Evolutionary conservation across 257 asterid genomes (phyloP), one percentile per base, ranked within the genome.

Genomic region (Rhazya stricta): DNA sequence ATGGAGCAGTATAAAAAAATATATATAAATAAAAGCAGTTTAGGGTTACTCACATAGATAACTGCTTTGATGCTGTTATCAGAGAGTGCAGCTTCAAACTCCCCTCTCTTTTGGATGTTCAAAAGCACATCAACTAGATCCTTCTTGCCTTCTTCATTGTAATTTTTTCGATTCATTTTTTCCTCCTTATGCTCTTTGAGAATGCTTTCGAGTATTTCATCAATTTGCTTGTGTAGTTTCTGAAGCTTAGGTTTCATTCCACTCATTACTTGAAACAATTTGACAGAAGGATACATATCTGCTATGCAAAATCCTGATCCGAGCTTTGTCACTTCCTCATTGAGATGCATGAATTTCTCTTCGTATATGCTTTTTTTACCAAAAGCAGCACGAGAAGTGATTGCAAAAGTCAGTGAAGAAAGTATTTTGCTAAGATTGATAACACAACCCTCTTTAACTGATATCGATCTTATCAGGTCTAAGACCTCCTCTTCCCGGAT

Each of bases 401-500:
- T 45, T 43, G 39, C 48, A 25, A 71, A 51, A 13, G 21, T 66
- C 48, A 32, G 67, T 46, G 50, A 76, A 42, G 25, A 76, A 3
- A 53, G 13, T 48, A 36, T 76, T 0, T 37, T 27, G 7, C 61
- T 48, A 16, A 76, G 34, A 45, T 76, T 67, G 2, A 76, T 29
- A 41, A 25, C 11, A 4, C 29, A n/a, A 2, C 42, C 74, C 16
- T n/a, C 21, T 23, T 0, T n/a, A 4, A 32, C 23, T 21, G 10
- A 36, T 11, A 27, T 74, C 4, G 57, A 58, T 61, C 71, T 9
- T 19, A 67, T 0, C 10, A 76, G 61, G 25, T 63, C 27, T 18
- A 51, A 54, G 32, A 69, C 42, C 75, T 76, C 79, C 6, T 76
- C 79, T 56, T 67, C 43, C 51, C 70, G 32, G 37, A 69, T 76